Conservation (phyloP, 495 filamentous ascomycete genomes). For the Chaetomium fimeti region DNA sequence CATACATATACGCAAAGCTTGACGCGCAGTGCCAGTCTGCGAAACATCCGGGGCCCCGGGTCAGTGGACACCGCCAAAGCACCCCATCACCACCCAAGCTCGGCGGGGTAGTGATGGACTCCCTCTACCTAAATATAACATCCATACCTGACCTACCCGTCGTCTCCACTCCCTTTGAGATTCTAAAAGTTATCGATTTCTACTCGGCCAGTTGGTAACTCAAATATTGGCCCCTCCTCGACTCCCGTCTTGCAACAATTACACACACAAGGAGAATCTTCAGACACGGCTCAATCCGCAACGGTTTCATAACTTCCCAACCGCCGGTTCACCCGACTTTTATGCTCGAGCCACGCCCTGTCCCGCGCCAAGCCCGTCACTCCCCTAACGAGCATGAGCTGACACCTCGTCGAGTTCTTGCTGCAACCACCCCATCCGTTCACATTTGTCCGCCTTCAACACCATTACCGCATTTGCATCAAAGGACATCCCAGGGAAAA, state of each 20-base stretch:
- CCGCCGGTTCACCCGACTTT: neutral
- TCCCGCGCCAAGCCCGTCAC: conserved; percentile 5
- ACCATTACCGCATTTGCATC: conserved; percentile 19
- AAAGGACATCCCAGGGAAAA: conserved; percentile 17
- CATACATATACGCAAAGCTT: neutral
- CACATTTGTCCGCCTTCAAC: neutral
- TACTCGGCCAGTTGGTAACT: neutral
- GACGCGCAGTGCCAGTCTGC: neutral
- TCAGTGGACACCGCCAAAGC: too few relatives aligned
- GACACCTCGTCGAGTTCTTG: neutral
- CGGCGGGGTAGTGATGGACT: too few relatives aligned
- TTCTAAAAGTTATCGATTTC: neutral
- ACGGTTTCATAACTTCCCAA: conserved; percentile 12
- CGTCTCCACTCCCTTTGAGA: neutral
- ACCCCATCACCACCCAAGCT: too few relatives aligned
- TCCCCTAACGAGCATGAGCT: neutral
- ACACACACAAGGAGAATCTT: neutral
- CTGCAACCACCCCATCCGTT: conserved; percentile 25
- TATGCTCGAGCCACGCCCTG: conserved; percentile 8
- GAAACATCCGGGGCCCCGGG: neutral
- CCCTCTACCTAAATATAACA: neutral
- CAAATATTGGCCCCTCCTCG: neutral
- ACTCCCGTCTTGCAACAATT: neutral
- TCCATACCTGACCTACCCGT: too few relatives aligned
- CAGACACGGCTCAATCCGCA: neutral